Conservation (phyloP, 352 stramenopile species). For the Pythium sukuiense region DNA sequence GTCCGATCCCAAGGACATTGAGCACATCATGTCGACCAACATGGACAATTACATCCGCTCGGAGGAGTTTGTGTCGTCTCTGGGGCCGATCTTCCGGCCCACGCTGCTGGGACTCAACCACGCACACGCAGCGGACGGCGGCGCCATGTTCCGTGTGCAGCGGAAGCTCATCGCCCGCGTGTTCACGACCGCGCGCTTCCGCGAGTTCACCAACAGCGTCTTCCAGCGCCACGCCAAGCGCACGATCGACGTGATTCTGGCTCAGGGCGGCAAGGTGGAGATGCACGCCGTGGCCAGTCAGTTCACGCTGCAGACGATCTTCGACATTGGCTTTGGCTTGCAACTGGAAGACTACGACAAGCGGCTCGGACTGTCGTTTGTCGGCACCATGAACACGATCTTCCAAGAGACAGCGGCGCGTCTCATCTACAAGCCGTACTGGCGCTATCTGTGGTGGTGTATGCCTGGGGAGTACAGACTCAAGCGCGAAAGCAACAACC, state of each 20-base stretch:
- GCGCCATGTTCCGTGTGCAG: constrained; percentile 63
- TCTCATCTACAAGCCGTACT: constrained; percentile 56
- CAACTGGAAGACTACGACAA: constrained; percentile 36
- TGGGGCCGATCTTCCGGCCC: constrained; percentile 55
- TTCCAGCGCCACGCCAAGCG: constrained; percentile 43
- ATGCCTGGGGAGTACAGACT: constrained; percentile 79
- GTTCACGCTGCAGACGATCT: constrained; percentile 60
- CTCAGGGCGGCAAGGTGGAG: constrained; percentile 30
- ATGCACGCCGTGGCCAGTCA: constrained; percentile 47
- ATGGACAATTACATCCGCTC: constrained; percentile 76
- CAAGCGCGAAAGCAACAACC: constrained; percentile 75
- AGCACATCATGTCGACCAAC: constrained; percentile 65
- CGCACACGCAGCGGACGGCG: constrained; percentile 42
- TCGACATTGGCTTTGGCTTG: constrained; percentile 53
- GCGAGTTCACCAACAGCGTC: constrained; percentile 38
- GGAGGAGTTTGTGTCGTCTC: constrained; percentile 48
- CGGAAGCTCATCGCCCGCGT: constrained; percentile 86
- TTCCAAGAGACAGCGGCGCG: constrained; percentile 45
- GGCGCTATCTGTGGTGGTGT: constrained; percentile 49
- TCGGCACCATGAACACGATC: constrained; percentile 39
- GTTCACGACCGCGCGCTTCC: constrained; percentile 68
- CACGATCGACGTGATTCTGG: constrained; percentile 15
- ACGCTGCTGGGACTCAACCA: constrained; percentile 75
- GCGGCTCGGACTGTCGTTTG: constrained; percentile 29
- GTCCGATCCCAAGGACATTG: constrained; percentile 51